Base-by-base conservation (phyloP, 176 grass and related monocot species). In the Rhynchospora breviuscula region DNA sequence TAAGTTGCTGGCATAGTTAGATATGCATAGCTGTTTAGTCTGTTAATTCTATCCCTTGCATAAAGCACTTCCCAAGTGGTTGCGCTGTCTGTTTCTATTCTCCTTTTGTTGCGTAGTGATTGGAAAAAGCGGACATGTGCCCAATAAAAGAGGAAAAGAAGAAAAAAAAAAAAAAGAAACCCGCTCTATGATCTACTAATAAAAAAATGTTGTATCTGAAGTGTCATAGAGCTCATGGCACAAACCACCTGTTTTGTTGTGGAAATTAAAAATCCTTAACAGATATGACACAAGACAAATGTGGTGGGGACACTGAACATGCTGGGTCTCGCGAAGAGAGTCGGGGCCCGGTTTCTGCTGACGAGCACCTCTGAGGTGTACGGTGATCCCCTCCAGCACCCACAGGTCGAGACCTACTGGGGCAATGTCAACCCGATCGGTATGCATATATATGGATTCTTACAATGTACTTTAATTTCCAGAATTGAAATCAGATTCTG, bases 291-390 rank as follows among this genome's bases (percentile, higher is more conserved):
- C 94, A 97, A 97, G 90, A 97, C 94, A 63, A 97, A 97, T 86
- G 94, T 97, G 18, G 92, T 97, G 18, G 94, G 94, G 10, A 97
- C 94, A 7, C 69, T 97, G 5, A 97, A 97, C 94, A 97, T 97
- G 94, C 92, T 97, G 12, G 94, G 94, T 25, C 81, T 97, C 83
- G 94, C 94, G 1, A 97, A 97, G 90, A 87, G 94, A 75, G 89
- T 97, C 29, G 90, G 89, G 5, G 94, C 94, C 12, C 88, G 81
- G 67, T 97, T 97, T 84, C 91, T 97, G 63, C 92, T 97, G 82
- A 97, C 92, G 85, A 97, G 94, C 85, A 97, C 94, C 87, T 94
- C 91, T 22, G 94, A 97, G 83, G 94, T 97, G 83, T 97, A 97
- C 14, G 94, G 94, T 67, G 94, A 97, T 83, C 94, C 94, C 18